phyloP scores from a whole-genome alignment of 192 early-diverging fungal genomes.

The Backusella australiensis region DNA sequence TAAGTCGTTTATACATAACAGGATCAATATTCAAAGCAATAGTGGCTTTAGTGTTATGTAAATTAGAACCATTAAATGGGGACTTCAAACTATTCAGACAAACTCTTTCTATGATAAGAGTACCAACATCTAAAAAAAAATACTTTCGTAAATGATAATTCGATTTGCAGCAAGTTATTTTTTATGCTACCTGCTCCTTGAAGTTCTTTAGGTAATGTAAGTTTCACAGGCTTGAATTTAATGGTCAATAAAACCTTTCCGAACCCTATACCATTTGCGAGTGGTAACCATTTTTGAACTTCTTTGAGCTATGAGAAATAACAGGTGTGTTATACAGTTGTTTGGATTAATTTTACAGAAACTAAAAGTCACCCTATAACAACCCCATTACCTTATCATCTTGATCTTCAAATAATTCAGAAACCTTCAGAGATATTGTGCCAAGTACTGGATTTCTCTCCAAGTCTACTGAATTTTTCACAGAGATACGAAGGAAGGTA shows the following conservation, averaged over 20 bases:
- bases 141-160: not conserved
- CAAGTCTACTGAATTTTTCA: constrained; percentile 24
- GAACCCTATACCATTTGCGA: constrained; percentile 26
- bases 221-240: constrained; percentile 29
- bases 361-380: not conserved
- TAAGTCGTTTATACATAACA: constrained; percentile 13
- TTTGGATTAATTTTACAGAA: not conserved
- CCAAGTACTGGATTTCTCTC: constrained; percentile 28
- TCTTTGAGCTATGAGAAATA: constrained; percentile 14
- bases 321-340: not conserved
- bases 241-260: constrained; percentile 23
- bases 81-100: constrained; percentile 7
- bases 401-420: constrained; percentile 10
- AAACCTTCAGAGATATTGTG: constrained; percentile 9
- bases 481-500: constrained; percentile 20
- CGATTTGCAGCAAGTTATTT: not conserved
- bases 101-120: constrained; percentile 21
- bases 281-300: constrained; percentile 21
- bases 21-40: constrained; percentile 25
- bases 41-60: constrained; percentile 8
- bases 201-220: constrained; percentile 14
- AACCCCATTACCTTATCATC: constrained; percentile 12
- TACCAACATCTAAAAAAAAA: constrained; percentile 23
- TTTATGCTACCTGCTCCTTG: constrained; percentile 17
- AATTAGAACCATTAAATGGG: not conserved